A percentile compares a stretch with the other conserved stretches of the same genome.
Conservation (phyloP, 805 yeast species). For the Myxozyma neotropica region DNA sequence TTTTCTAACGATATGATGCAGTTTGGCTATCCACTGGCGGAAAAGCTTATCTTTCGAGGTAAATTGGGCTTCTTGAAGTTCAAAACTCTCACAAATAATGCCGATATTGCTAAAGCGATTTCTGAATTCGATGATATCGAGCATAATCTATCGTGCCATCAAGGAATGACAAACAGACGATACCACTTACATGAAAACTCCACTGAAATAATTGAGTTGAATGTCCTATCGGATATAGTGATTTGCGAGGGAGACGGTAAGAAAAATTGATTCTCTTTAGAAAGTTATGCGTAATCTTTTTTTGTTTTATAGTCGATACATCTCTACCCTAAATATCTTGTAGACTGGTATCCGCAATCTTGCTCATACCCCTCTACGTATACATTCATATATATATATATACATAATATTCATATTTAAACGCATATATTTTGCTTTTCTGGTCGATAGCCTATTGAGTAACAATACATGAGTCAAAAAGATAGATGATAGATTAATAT, state of each 20-base stretch:
- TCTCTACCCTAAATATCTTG: no score
- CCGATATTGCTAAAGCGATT: not conserved
- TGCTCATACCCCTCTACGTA: no score
- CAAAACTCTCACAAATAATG: not conserved
- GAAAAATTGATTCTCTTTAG: not conserved
- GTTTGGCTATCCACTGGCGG: not conserved
- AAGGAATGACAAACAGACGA: not conserved
- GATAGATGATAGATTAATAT: slow-evolving; percentile 1
- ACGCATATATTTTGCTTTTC: not conserved
- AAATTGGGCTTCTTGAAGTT: not conserved
- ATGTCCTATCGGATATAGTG: not conserved
- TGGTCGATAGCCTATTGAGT: slow-evolving; percentile 8
- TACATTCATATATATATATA: no score
- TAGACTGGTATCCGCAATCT: not conserved
- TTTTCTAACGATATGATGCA: no score
- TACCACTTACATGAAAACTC: not conserved
- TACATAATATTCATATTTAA: not conserved
- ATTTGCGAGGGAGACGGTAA: not conserved
- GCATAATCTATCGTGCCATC: not conserved
- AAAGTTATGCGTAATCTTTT: not conserved
- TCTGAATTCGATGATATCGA: not conserved
- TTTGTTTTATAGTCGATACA: no score
- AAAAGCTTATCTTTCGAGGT: not conserved
- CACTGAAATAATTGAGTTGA: not conserved
- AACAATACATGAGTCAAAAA: slow-evolving; percentile 9